Base-by-base conservation (phyloP, 2,329 filamentous ascomycete species). In the Penicillium sp. region DNA sequence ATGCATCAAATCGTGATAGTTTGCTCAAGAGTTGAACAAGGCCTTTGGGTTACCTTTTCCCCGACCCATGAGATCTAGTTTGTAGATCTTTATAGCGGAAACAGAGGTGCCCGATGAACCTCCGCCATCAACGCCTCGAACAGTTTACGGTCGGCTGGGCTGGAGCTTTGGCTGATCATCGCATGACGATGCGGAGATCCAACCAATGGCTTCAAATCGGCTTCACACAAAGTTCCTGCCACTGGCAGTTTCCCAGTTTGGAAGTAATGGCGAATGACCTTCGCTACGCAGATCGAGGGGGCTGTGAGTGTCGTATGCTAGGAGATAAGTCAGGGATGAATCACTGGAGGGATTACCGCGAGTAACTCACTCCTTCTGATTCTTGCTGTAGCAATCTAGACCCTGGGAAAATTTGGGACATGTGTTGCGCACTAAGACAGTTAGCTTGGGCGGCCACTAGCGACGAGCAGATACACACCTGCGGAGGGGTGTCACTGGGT, bases 401-500 rank as follows among this genome's bases (percentile, higher is more conserved):
- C 1, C 71, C 72, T 0, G 71, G 65, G 53, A 77, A 78, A 1
- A 56, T 54, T 15, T 55, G 26, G 1, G 68, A 63, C 69, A 72
- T 72, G 28, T 63, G 64, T 31, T 65, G 53, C 19, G 64, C 65
- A 48, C 65, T 66, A 34, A 17, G 21, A 0, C 2, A 2, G 19
- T 40, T 40, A 49, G 41, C 28, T 29, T 24, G 12, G 3, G 9
- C n/a, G 41, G 6, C 3, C 6, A 32, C 32, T 19, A 7, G 15
- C 3, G 17, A n/a, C 6, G 7, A 24, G 10, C 1, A 21, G n/a
- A 35, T 12, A 41, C 51, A 19, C 54, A 66, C 64, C 58, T 68
- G 19, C 55, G 51, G 42, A 82, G 63, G 3, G 80, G 79, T 0
- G 79, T 83, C 1, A 83, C 77, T 0, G 81, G 81, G 49, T 83